phyloP scores from a whole-genome alignment of 129 eudicot genomes.

The Pseudognaphalium luteoalbum region DNA sequence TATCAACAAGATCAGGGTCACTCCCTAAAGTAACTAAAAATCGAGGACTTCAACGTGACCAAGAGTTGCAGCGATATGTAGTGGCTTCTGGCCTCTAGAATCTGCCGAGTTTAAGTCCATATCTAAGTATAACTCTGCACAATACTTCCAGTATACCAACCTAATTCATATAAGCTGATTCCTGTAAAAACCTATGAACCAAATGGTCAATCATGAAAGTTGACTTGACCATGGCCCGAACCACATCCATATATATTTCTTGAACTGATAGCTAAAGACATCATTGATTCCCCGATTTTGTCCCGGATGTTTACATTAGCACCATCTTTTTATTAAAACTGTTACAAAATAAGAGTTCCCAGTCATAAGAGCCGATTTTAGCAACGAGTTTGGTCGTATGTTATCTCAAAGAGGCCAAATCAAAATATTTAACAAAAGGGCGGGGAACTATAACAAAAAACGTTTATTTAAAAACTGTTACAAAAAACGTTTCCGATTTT shows the following conservation, averaged over 20 bases:
- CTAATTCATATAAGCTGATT: conserved; percentile 43
- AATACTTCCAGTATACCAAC: conserved; percentile 58
- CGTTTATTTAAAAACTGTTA: no score
- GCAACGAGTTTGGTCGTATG: conserved; percentile 13
- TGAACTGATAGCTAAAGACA: conserved; percentile 49
- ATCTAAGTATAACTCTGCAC: conserved; percentile 48
- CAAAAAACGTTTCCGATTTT: no score
- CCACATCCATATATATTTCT: conserved; percentile 45
- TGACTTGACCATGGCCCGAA: conserved; percentile 45
- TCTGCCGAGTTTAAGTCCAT: conserved; percentile 51
- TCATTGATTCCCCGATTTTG: conserved; percentile 33
- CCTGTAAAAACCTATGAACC: conserved; percentile 50
- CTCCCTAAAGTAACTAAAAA: conserved; percentile 63
- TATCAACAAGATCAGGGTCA: conserved; percentile 44
- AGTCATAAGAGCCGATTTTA: conserved; percentile 38
- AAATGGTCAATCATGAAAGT: conserved; percentile 44
- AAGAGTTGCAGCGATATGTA: conserved; percentile 53
- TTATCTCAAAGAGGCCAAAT: no score
- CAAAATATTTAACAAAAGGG: no score
- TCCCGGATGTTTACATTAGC: conserved; percentile 52
- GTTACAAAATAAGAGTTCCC: conserved; percentile 41
- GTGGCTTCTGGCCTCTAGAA: conserved; percentile 51
- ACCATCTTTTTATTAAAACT: conserved; percentile 39
- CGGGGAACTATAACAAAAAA: no score
- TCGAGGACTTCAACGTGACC: conserved; percentile 48